Percentiles rank a stretch among this genome's conserved stretches.
Evolutionary conservation across 441 rosid genomes (phyloP).

Genomic region (Gossypium armourianum): DNA sequence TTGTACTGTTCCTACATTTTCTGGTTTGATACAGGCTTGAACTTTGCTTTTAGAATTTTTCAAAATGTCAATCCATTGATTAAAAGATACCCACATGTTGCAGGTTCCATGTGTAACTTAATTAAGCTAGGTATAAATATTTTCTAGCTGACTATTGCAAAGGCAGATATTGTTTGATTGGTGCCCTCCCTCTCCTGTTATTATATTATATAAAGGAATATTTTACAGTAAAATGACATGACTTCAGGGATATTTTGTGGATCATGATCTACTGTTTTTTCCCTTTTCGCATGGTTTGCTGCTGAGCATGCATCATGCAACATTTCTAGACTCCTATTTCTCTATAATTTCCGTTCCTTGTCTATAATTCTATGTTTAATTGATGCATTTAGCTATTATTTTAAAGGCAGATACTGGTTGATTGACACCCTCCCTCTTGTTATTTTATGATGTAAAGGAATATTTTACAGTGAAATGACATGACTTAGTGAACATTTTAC

Average conservation of each 20-base stretch:
- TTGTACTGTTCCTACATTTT: neutral
- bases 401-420: neutral
- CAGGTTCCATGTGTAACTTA: neutral
- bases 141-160: neutral
- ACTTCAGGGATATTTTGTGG: neutral
- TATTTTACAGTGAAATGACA: neutral
- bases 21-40: neutral
- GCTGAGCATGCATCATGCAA: neutral
- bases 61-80: neutral
- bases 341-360: neutral
- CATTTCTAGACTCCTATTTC: conserved; percentile 1
- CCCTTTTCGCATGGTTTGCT: neutral
- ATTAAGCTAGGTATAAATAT: neutral
- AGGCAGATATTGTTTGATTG: neutral
- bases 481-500: neutral
- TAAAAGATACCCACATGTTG: neutral
- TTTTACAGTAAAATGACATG: neutral
- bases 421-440: neutral
- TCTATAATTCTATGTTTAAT: neutral
- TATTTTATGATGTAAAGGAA: neutral
- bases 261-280: neutral
- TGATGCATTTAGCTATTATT: neutral
- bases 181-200: neutral
- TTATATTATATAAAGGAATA: neutral
- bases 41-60: neutral